Conservation (phyloP, 139 green algal genomes). For the Asterochloris sp. region DNA sequence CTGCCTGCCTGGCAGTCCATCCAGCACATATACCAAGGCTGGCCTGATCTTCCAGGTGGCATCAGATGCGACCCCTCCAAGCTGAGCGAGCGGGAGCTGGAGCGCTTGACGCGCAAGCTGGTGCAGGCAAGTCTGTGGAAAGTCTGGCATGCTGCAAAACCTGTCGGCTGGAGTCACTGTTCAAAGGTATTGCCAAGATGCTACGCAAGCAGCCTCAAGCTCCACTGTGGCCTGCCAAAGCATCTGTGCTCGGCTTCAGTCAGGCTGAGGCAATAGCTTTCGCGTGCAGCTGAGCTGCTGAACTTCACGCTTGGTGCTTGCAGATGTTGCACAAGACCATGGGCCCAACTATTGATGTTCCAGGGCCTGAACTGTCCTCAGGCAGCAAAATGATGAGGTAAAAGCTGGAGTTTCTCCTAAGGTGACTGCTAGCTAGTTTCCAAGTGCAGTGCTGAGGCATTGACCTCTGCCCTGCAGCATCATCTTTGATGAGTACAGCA, state of each 20-base stretch:
- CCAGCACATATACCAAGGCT: neutral
- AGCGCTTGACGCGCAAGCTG: slow-evolving; percentile 89
- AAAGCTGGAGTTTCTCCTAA: slow-evolving; percentile 24
- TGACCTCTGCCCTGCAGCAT: neutral
- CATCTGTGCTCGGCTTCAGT: too few species aligned
- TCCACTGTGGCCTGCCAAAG: slow-evolving; percentile 40
- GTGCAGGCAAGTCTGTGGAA: slow-evolving; percentile 58
- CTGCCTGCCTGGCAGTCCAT: neutral
- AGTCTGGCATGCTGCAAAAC: slow-evolving; percentile 13
- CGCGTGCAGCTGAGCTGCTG: neutral
- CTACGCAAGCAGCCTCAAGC: slow-evolving; percentile 26
- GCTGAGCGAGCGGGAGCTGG: slow-evolving; percentile 75
- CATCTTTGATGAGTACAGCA: slow-evolving; percentile 90
- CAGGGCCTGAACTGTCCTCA: slow-evolving; percentile 88
- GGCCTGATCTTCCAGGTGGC: slow-evolving; percentile 29
- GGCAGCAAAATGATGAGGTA: slow-evolving; percentile 68
- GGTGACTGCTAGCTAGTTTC: neutral
- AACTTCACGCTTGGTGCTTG: neutral
- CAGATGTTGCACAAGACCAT: slow-evolving; percentile 69
- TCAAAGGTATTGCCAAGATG: neutral
- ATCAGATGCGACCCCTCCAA: slow-evolving; percentile 63
- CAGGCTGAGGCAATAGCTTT: neutral
- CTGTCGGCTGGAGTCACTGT: slow-evolving; percentile 49
- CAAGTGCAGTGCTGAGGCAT: neutral
- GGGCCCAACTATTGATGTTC: slow-evolving; percentile 81